Conservation (phyloP, 2,329 filamentous ascomycete species). For the Clarireedia hainanense region DNA sequence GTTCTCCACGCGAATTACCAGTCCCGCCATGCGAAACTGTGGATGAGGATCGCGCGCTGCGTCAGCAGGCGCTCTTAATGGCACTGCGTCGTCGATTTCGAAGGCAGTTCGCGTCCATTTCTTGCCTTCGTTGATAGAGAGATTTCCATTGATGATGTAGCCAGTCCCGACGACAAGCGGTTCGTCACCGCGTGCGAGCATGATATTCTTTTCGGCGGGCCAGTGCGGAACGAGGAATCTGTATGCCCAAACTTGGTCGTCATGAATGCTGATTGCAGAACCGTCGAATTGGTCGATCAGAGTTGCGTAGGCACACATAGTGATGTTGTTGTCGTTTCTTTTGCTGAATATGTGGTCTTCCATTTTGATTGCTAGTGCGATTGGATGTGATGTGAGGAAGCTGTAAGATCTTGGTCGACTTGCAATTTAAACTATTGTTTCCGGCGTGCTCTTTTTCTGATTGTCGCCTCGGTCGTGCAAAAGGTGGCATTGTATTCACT, state of each 20-base stretch:
- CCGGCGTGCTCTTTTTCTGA: neutral
- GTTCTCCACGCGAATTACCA: neutral
- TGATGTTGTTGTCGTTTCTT: constrained; percentile 1
- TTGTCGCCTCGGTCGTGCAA: no score
- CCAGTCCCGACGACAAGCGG: neutral
- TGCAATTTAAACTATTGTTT: neutral
- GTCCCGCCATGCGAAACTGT: neutral
- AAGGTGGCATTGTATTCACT: neutral
- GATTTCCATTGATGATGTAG: constrained; percentile 2
- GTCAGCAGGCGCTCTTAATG: neutral
- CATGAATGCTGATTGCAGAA: neutral
- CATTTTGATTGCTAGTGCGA: neutral
- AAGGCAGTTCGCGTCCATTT: constrained; percentile 4
- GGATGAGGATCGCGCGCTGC: neutral
- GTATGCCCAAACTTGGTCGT: neutral
- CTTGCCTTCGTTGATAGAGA: constrained; percentile 4
- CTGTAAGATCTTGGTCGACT: no score
- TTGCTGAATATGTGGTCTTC: constrained; percentile 1
- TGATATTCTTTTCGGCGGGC: neutral
- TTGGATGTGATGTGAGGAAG: neutral
- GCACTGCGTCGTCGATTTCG: constrained; percentile 2
- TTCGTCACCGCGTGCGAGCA: constrained; percentile 1
- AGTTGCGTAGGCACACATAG: constrained; percentile 1
- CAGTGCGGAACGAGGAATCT: neutral
- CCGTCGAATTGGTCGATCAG: constrained; percentile 3